phyloP scores from a whole-genome alignment of 1,284 basidiomycete species.

The Porodaedalea pini region DNA sequence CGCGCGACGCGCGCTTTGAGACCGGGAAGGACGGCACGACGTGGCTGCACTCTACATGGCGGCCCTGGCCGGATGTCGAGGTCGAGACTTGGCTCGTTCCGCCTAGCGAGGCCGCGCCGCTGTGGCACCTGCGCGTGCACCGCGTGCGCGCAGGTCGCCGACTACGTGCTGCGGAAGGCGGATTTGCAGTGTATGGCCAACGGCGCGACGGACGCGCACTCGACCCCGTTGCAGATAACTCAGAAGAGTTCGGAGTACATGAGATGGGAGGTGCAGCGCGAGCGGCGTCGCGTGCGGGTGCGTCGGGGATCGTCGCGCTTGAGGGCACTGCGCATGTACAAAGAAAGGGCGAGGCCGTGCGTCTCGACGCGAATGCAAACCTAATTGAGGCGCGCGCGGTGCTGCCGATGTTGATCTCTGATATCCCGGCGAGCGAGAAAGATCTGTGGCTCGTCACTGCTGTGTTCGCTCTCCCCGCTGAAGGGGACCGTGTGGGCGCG shows the following conservation, averaged over 20 bases:
- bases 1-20: constrained; percentile 61
- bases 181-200: constrained; percentile 72
- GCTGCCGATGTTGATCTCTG: constrained; percentile 58
- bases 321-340: constrained; percentile 28
- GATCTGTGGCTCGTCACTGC: constrained; percentile 64
- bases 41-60: constrained; percentile 68
- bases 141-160: constrained; percentile 50
- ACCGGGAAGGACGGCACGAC: constrained; percentile 32
- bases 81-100: constrained; percentile 77
- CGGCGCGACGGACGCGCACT: constrained; percentile 58
- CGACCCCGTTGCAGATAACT: constrained; percentile 35
- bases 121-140: constrained; percentile 71
- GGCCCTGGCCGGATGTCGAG: constrained; percentile 67
- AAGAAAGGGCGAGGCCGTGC: constrained; percentile 46
- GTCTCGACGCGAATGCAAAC: constrained; percentile 73
- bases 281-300: constrained; percentile 58
- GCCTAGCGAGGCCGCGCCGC: constrained; percentile 49
- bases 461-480: constrained; percentile 60
- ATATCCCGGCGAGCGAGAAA: constrained; percentile 38
- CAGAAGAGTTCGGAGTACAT: constrained; percentile 45
- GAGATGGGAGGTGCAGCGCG: constrained; percentile 45
- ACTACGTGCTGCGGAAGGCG: constrained; percentile 63
- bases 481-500: constrained; percentile 39
- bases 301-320: constrained; percentile 59
- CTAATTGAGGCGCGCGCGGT: constrained; percentile 66